phyloP scores from a whole-genome alignment of 345 rosid species.

The Salix viminalis region DNA sequence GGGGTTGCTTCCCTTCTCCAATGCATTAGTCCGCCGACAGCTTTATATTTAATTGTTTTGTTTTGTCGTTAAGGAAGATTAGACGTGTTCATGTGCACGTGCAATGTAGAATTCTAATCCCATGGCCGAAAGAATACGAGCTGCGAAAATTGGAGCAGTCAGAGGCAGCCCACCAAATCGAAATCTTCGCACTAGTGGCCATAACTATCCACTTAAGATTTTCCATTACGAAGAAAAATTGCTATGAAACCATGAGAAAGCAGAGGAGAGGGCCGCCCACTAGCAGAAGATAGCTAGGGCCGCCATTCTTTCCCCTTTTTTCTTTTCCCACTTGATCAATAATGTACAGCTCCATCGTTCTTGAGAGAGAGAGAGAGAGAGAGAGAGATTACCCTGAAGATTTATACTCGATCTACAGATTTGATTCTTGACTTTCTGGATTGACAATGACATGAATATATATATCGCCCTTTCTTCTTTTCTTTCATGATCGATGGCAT shows the following conservation, averaged over 20 bases:
- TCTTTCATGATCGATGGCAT: neutral
- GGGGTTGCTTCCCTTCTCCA: no score
- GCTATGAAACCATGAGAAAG: no score
- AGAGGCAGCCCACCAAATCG: neutral
- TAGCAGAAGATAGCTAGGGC: neutral
- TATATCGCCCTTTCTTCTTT: neutral
- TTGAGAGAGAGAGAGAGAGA: no score
- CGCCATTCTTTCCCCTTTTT: no score
- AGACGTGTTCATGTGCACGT: no score
- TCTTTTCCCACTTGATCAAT: neutral
- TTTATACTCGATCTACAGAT: neutral
- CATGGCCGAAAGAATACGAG: no score
- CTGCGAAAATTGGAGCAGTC: neutral
- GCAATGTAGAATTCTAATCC: no score
- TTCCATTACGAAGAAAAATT: neutral
- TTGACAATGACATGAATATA: neutral
- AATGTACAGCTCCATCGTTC: no score
- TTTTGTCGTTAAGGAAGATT: no score
- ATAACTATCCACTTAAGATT: neutral
- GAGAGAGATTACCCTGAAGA: neutral
- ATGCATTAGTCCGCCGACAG: no score
- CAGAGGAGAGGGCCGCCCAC: neutral
- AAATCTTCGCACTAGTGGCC: constrained; percentile 2
- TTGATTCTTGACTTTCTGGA: neutral
- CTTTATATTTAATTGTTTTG: no score